Percentiles rank a stretch among this genome's conserved stretches.
Conservation (phyloP, 495 filamentous ascomycete species). For the Achaetomiella virescens region DNA sequence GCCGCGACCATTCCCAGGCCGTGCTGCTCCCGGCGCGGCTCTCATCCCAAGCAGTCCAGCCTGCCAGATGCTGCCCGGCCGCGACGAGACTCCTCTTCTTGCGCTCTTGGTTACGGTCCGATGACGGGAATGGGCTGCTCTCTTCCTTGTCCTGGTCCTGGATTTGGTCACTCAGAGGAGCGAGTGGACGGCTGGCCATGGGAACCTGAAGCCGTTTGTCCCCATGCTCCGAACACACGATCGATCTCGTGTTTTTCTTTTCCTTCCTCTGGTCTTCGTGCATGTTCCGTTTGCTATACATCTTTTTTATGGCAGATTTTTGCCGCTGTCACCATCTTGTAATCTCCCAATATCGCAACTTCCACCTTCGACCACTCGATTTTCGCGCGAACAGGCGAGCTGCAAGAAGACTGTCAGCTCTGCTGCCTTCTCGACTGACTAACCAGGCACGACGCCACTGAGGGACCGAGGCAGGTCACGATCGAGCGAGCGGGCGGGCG, state of each 20-base stretch:
- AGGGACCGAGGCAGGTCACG: not conserved
- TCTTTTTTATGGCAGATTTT: no score
- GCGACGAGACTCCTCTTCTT: no score
- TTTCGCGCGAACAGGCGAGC: no score
- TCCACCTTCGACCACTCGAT: not conserved
- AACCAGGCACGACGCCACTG: not conserved
- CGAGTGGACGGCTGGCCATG: slow-evolving; percentile 6
- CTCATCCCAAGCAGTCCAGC: no score
- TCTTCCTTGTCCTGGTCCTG: no score
- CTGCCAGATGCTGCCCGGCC: no score
- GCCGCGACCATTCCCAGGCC: no score
- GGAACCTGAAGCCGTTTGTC: not conserved
- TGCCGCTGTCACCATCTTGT: no score
- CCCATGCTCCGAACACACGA: not conserved
- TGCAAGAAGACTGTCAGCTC: not conserved
- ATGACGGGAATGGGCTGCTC: no score
- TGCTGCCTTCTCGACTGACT: not conserved
- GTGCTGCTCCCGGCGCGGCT: not conserved
- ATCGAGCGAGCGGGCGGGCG: not conserved
- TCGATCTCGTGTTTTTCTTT: slow-evolving; percentile 1
- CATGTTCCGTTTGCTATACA: no score
- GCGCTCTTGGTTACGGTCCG: no score
- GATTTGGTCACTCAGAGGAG: no score
- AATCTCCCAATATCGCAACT: not conserved
- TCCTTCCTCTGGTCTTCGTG: not conserved